Evolutionary conservation across 257 asterid genomes (phyloP).

Genomic region (Penstemon davidsonii): DNA sequence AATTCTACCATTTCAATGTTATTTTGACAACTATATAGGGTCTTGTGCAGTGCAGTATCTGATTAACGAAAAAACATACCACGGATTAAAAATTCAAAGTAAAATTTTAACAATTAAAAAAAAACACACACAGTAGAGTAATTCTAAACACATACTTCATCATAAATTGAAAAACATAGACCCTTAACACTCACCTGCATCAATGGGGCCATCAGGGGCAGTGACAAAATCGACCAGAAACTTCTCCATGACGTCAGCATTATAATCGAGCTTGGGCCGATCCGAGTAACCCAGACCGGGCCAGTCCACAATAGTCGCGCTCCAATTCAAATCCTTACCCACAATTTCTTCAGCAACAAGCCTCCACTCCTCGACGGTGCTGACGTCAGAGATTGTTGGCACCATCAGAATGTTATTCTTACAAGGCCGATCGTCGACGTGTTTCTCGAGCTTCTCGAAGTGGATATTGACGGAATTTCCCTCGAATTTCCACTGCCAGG

Average conservation of each 20-base stretch:
- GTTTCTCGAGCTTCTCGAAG: slow-evolving; percentile 59
- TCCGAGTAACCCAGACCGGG: slow-evolving; percentile 94
- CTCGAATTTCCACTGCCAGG: slow-evolving; percentile 76
- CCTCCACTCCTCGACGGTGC: slow-evolving; percentile 97
- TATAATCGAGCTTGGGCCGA: slow-evolving; percentile 80
- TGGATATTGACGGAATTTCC: slow-evolving; percentile 67
- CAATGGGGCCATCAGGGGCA: slow-evolving; percentile 64
- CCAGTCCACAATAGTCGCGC: slow-evolving; percentile 90
- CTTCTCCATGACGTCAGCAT: slow-evolving; percentile 85
- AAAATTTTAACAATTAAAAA: background rate
- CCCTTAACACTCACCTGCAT: slow-evolving; percentile 41
- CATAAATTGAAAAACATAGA: no score
- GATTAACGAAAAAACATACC: no score
- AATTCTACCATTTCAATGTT: no score
- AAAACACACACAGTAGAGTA: background rate
- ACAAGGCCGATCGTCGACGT: slow-evolving; percentile 39
- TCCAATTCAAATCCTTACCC: slow-evolving; percentile 50
- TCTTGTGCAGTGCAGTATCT: no score
- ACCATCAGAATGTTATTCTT: slow-evolving; percentile 71
- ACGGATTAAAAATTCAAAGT: no score
- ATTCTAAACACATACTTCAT: background rate
- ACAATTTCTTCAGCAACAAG: slow-evolving; percentile 74
- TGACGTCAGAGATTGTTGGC: slow-evolving; percentile 93
- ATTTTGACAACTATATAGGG: no score
- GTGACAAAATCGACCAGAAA: slow-evolving; percentile 77